Evolutionary conservation across 2,329 filamentous ascomycete species (phyloP), one percentile per base, ranked within the genome.

Genomic region (Chaetomium strumarium): DNA sequence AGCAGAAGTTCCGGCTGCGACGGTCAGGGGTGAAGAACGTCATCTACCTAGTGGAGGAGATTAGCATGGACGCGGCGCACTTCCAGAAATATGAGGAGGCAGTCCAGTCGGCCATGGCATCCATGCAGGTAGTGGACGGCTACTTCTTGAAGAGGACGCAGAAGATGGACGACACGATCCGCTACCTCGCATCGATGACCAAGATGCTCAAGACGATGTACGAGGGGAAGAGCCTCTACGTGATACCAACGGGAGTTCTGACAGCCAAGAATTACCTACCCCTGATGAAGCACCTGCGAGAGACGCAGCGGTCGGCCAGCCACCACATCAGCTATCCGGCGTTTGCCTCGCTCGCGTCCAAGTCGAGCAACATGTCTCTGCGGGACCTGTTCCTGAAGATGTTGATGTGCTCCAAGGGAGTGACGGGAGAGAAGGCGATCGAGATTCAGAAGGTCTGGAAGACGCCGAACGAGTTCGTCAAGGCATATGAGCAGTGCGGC

Each of bases 331-430:
- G 78, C 11, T 90, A 90, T 60, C 71, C 77, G 0, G 84, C 84
- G 0, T 91, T 92, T 64, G 81, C 84, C 0, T 83, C 82, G 1
- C 70, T 92, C 41, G 82, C 82, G 1, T 88, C 84, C 9, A 93
- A 93, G 67, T 88, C 85, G 0, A 85, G 88, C 48, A 79, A 79
- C 53, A 79, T 90, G 60, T 88, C 86, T 0, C 71, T 92, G 10
- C 75, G 86, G 51, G 88, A 93, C 61, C 68, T 91, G 0, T 92
- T 81, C 60, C 71, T 93, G 24, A 91, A 91, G 68, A 92, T 93
- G 87, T 76, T 93, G 44, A 90, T 93, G 87, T 89, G 85, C 57
- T 88, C 80, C 1, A 79, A 79, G 50, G 86, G 86, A 1, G 74
- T 93, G 12, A 88, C 85, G 1, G 86, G 85, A 3, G 87, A 91